These are phyloP conservation scores for Termitomyces titanicus DNA, from an alignment of 768 basidiomycete genomes.

Conservation along the genomic window DNA sequence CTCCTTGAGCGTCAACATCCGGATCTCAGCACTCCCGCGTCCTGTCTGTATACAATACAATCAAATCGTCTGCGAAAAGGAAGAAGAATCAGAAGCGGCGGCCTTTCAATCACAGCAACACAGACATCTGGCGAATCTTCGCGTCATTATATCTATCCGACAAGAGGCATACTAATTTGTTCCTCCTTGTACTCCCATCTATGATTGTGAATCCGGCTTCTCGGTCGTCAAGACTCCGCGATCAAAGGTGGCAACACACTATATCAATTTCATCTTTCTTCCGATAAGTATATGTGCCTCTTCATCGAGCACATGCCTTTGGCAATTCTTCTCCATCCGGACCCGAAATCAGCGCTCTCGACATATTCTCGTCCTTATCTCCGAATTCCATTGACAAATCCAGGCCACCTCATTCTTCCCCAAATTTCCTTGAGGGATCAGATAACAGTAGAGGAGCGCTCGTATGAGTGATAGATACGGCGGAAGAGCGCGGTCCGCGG, in stretches of 20 bases:
- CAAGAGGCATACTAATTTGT: neutral
- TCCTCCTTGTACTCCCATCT: too few species aligned
- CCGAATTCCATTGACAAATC: neutral
- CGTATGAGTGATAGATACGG: too few species aligned
- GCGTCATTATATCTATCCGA: neutral
- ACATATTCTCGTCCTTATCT: constrained; percentile 6
- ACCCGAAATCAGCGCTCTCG: constrained; percentile 14
- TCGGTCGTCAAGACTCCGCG: constrained; percentile 4
- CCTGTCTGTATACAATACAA: neutral
- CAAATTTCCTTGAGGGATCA: too few species aligned
- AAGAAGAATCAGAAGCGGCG: neutral
- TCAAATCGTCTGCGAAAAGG: constrained; percentile 1
- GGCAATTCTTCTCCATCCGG: constrained; percentile 6
- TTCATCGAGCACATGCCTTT: neutral
- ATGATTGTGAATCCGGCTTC: neutral
- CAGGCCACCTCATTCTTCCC: neutral
- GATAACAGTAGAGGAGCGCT: too few species aligned
- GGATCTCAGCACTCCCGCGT: constrained; percentile 2
- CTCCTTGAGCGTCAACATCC: neutral
- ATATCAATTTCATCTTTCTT: neutral
- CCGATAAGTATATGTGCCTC: neutral
- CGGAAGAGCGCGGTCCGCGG: too few species aligned
- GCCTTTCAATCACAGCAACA: neutral
- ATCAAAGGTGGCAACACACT: neutral
- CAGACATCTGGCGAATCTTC: constrained; percentile 2